Evolutionary conservation across 176 grass and related monocot species (phyloP).

Genomic region (Zizania latifolia): DNA sequence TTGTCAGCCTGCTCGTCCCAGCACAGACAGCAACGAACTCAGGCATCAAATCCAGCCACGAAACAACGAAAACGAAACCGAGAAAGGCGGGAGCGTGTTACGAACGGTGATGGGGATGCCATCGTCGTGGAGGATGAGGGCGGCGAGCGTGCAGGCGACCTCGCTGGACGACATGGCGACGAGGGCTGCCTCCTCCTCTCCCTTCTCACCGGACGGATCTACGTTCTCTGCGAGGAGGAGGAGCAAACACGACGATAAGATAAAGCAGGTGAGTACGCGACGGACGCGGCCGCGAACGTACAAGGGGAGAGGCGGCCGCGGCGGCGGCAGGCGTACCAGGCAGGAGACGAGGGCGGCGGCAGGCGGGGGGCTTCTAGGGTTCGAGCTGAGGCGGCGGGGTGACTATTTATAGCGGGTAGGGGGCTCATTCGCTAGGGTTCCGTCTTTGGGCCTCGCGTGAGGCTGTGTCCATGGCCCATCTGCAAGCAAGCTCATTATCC

Average conservation of each 20-base stretch:
- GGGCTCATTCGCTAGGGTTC: constrained; percentile 25
- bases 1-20: constrained; percentile 45
- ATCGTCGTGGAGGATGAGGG: constrained; percentile 75
- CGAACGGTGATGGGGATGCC: constrained; percentile 68
- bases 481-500: too few species aligned
- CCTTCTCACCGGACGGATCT: constrained; percentile 22
- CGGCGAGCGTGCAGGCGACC: constrained; percentile 75
- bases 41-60: neutral
- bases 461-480: too few species aligned
- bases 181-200: too few species aligned
- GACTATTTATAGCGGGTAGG: neutral
- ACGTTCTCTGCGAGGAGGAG: neutral
- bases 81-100: too few species aligned
- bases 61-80: neutral
- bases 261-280: neutral
- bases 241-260: neutral
- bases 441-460: too few species aligned
- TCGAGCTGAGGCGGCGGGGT: neutral
- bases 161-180: constrained; percentile 52
- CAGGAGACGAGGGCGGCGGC: too few species aligned
- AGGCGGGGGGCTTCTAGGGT: constrained; percentile 23
- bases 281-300: too few species aligned
- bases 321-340: neutral
- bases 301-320: too few species aligned
- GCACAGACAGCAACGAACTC: neutral